These are phyloP conservation scores for Termitomyces heimii DNA, from an alignment of 768 basidiomycete species.

Conservation along the genomic window DNA sequence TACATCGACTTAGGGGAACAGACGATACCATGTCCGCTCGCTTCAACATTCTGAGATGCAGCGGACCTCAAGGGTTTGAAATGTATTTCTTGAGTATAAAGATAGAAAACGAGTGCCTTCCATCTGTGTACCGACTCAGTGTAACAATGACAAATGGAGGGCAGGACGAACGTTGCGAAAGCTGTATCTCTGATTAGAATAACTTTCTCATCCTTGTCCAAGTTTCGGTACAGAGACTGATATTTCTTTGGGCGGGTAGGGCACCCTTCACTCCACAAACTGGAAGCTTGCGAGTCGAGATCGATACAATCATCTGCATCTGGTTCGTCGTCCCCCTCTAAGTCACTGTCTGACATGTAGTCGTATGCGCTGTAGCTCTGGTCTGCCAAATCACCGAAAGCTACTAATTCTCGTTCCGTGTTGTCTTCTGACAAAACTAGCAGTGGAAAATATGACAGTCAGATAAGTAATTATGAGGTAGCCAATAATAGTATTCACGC, in stretches of 20 bases:
- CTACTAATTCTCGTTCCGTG: slow-evolving; percentile 4
- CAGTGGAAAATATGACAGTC: neutral
- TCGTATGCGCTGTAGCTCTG: slow-evolving; percentile 6
- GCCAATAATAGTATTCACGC: slow-evolving; percentile 1
- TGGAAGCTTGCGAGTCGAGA: neutral
- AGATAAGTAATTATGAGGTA: neutral
- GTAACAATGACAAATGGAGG: neutral
- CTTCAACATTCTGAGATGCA: slow-evolving; percentile 11
- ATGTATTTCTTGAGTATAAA: slow-evolving; percentile 27
- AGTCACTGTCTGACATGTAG: slow-evolving; percentile 18
- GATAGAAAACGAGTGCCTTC: slow-evolving; percentile 31
- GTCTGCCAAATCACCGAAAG: slow-evolving; percentile 1
- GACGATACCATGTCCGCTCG: neutral
- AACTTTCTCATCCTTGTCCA: slow-evolving; percentile 7
- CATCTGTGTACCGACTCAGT: slow-evolving; percentile 19
- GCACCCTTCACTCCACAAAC: neutral
- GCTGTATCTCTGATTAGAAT: slow-evolving; percentile 15
- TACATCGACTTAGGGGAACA: slow-evolving; percentile 43
- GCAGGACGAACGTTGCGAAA: slow-evolving; percentile 14
- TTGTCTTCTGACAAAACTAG: slow-evolving; percentile 9
- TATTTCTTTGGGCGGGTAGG: neutral
- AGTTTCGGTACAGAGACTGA: neutral
- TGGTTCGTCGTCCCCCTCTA: slow-evolving; percentile 8
- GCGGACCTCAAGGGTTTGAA: slow-evolving; percentile 22
- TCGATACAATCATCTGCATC: neutral